Base-by-base conservation (phyloP, 257 asterid genomes). In the Ballota nigra region DNA sequence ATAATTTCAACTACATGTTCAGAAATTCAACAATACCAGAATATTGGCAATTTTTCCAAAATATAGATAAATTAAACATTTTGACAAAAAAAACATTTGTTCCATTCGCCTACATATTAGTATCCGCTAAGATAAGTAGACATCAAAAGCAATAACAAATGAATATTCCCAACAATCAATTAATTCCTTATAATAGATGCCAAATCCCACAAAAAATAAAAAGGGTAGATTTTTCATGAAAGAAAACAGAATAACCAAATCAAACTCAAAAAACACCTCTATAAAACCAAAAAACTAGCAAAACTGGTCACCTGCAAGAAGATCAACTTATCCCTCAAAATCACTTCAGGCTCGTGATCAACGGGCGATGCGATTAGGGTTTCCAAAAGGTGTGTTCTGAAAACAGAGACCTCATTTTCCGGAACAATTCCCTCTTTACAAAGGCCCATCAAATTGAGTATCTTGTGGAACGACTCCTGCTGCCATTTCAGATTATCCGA, bases 391-490 rank as follows among this genome's bases (percentile, higher is more conserved):
- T 89, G 88, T 4, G 87, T 72, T 77, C 84, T 86, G 69, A 91
- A 94, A 79, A 81, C 88, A 60, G 95, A 89, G 78, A 91, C 93
- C 76, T 89, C 95, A 13, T 81, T 33, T 57, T 83, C 84, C 34
- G 86, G 77, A 66, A 91, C 63, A 65, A 94, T 89, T 0, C 89
- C 97, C 78, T 94, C 99, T 68, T 86, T 84, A 65, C 76, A 83
- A 36, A 91, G 97, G 2, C 93, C 98, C 81, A 91, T 89, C 74
- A 94, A 51, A 61, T 91, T 87, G 22, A 91, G 93, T 2, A 94
- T 91, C 60, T 91, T 96, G 76, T 94, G 99, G 85, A 86, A 91
- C 0, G 97, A 88, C n/a, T 94, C 97, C 77, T 94, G 99, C 89
- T 94, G 98, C 98, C 99, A 91, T 75, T 91, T 94, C 68, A 94